phyloP scores from a whole-genome alignment of 176 grass and related monocot species.

The Saccharum spontaneum region DNA sequence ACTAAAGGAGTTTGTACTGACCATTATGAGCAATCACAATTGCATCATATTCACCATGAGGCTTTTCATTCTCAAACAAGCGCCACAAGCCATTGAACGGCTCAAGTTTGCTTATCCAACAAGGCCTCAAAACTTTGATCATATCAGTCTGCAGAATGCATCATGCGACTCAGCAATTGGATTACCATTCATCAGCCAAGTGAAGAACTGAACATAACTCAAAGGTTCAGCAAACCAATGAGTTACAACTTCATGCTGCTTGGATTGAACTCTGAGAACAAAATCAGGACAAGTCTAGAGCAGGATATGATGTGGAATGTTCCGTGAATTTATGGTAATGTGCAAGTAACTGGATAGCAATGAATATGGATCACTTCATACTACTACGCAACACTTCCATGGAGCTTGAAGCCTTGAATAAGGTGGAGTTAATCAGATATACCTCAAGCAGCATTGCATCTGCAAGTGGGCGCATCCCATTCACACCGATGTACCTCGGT shows the following conservation, averaged over 20 bases:
- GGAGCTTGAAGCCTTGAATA: not conserved
- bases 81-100: conserved; percentile 80
- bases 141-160: conserved; percentile 55
- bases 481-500: conserved; percentile 61
- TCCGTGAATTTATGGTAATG: not conserved
- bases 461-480: conserved; percentile 79
- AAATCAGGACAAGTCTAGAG: conserved; percentile 12
- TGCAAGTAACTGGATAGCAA: not conserved
- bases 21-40: conserved; percentile 95
- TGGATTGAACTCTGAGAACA: not conserved
- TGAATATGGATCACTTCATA: not conserved
- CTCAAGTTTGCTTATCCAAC: conserved; percentile 94
- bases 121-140: conserved; percentile 63
- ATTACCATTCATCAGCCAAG: conserved; percentile 4
- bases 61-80: conserved; percentile 80
- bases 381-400: not conserved
- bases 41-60: conserved; percentile 75
- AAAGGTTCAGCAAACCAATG: not conserved
- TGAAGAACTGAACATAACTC: conserved; percentile 20
- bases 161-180: conserved; percentile 30
- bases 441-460: conserved; percentile 79
- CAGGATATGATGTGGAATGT: not conserved
- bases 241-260: not conserved
- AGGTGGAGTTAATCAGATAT: not conserved
- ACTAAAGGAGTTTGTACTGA: conserved; percentile 28